These are phyloP conservation scores for Trichocladium antarcticum DNA, from an alignment of 495 filamentous ascomycete genomes.

Conservation along the genomic window DNA sequence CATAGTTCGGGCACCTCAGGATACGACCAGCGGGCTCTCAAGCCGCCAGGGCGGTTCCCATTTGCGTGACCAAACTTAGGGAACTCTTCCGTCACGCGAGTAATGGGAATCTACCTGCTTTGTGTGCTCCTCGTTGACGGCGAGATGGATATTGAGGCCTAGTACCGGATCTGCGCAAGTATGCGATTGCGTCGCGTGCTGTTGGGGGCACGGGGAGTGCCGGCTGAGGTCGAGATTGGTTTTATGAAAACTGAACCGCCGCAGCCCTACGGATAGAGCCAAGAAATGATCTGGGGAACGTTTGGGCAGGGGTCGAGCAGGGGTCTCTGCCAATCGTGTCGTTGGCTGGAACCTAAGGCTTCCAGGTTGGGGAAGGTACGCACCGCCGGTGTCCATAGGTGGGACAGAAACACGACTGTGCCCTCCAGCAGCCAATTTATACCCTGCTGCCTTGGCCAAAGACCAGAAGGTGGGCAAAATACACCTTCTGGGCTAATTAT, in stretches of 20 bases:
- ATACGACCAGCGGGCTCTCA: not conserved
- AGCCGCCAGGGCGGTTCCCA: no score
- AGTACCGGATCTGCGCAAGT: no score
- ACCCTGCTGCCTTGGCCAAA: not conserved
- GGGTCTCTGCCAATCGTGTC: not conserved
- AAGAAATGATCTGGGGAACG: not conserved
- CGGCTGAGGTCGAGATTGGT: not conserved
- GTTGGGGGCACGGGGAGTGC: no score
- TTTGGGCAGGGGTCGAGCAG: not conserved
- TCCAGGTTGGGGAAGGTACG: no score
- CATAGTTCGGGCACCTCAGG: not conserved
- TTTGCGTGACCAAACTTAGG: no score
- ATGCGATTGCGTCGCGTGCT: no score
- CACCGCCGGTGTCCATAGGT: no score
- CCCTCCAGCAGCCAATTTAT: not conserved
- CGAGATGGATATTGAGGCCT: no score
- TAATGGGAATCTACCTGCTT: no score
- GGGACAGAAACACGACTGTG: not conserved
- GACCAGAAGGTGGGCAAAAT: slow-evolving; percentile 3
- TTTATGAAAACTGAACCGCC: not conserved
- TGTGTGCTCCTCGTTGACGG: no score
- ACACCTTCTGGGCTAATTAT: slow-evolving; percentile 3
- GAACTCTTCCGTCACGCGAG: no score
- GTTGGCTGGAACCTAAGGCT: no score
- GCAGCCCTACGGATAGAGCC: slow-evolving; percentile 1